phyloP scores from a whole-genome alignment of 768 basidiomycete genomes.

The Hebeloma cylindrosporum region DNA sequence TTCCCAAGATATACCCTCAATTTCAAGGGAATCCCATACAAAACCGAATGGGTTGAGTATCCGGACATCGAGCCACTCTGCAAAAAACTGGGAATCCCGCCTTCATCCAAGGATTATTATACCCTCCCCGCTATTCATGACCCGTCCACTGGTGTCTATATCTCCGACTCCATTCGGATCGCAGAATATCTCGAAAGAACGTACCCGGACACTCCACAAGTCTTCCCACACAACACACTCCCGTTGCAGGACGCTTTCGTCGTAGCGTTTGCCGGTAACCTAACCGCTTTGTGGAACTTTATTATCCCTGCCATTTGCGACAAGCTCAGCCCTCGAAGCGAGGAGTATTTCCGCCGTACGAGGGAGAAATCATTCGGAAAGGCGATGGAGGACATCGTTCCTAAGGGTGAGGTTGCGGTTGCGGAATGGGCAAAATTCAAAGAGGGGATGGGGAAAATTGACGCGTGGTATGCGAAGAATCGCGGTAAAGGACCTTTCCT shows the following conservation, averaged over 20 bases:
- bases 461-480: conserved; percentile 25
- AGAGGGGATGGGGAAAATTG: conserved; percentile 24
- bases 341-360: conserved; percentile 34
- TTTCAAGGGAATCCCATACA: conserved; percentile 35
- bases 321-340: conserved; percentile 16
- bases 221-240: conserved; percentile 22
- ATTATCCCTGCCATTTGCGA: conserved; percentile 6
- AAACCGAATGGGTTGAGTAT: conserved; percentile 45
- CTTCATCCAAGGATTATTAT: conserved; percentile 32
- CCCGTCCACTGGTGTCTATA: conserved; percentile 30
- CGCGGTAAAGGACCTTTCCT: conserved; percentile 28
- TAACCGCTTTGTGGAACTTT: conserved; percentile 1
- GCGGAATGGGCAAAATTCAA: conserved; percentile 35
- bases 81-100: conserved; percentile 30
- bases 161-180: conserved; percentile 43
- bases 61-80: conserved; percentile 38
- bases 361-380: conserved; percentile 35
- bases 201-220: conserved; percentile 35
- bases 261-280: background rate
- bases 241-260: conserved; percentile 17
- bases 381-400: conserved; percentile 34
- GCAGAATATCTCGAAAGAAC: conserved; percentile 46
- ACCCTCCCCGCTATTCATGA: conserved; percentile 45
- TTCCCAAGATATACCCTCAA: conserved; percentile 20
- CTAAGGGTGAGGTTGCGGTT: conserved; percentile 27